Percentiles rank a stretch among this genome's conserved stretches.
Conservation (phyloP, 1,139 yeast genomes). For the Meyerozyma elateridarum region DNA sequence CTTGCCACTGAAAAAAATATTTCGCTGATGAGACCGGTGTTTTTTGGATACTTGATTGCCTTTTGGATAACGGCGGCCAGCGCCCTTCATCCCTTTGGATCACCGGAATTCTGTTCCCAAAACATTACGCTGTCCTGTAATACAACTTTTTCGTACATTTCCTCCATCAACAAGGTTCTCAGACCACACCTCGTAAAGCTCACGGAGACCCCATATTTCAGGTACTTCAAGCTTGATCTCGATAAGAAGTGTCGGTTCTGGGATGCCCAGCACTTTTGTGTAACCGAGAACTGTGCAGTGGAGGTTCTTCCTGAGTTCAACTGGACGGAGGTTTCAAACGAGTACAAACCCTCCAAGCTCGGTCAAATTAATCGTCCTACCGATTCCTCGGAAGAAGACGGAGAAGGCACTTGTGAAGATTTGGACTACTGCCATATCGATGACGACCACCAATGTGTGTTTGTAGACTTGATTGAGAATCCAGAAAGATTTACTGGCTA, state of each 20-base stretch:
- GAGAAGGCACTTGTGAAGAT: slow-evolving; percentile 21
- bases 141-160: slow-evolving; percentile 45
- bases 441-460: slow-evolving; percentile 62
- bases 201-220: slow-evolving; percentile 71
- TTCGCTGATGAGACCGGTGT: too few species aligned
- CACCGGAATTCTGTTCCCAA: slow-evolving; percentile 45
- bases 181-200: slow-evolving; percentile 51
- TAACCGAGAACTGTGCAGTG: slow-evolving; percentile 91
- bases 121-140: slow-evolving; percentile 45
- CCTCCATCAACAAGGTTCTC: slow-evolving; percentile 29
- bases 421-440: slow-evolving; percentile 61
- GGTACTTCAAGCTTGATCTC: slow-evolving; percentile 80
- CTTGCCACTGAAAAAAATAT: too few species aligned
- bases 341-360: slow-evolving; percentile 69
- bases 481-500: slow-evolving; percentile 98
- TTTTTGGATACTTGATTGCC: too few species aligned
- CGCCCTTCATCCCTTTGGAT: slow-evolving; percentile 37
- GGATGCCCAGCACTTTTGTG: slow-evolving; percentile 81
- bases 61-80: too few species aligned
- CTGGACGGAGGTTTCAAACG: slow-evolving; percentile 63
- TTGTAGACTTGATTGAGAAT: slow-evolving; percentile 79
- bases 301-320: slow-evolving; percentile 56
- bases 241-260: slow-evolving; percentile 88
- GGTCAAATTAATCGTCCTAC: slow-evolving; percentile 40
- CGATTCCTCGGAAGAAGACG: slow-evolving; percentile 19